Conservation (phyloP, 2,329 filamentous ascomycete genomes). For the Phialemoniopsis sp. region DNA sequence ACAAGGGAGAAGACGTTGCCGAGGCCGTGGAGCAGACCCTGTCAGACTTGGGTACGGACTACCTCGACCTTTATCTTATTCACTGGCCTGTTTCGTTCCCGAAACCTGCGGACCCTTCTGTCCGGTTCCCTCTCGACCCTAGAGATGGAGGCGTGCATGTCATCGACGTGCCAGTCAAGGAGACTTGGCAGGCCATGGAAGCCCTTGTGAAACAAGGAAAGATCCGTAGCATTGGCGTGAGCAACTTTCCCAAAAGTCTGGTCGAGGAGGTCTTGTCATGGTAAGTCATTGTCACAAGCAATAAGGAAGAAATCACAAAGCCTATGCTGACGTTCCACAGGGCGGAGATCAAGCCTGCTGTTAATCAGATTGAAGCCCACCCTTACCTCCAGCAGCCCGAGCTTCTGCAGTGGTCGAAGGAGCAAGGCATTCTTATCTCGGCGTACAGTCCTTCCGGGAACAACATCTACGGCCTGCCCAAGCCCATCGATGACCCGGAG, state of each 20-base stretch:
- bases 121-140: slow-evolving; percentile 47
- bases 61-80: slow-evolving; percentile 45
- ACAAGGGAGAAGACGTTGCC: slow-evolving; percentile 34
- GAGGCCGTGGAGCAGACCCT: slow-evolving; percentile 33
- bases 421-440: slow-evolving; percentile 55
- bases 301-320: slow-evolving; percentile 7
- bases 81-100: slow-evolving; percentile 30
- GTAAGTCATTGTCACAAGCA: slow-evolving; percentile 19
- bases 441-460: slow-evolving; percentile 63
- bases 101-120: slow-evolving; percentile 24
- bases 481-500: slow-evolving; percentile 42
- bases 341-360: slow-evolving; percentile 51
- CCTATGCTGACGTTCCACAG: slow-evolving; percentile 24
- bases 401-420: slow-evolving; percentile 51
- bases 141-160: slow-evolving; percentile 29
- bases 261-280: slow-evolving; percentile 33
- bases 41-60: slow-evolving; percentile 35
- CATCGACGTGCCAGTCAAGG: slow-evolving; percentile 28
- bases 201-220: slow-evolving; percentile 45
- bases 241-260: slow-evolving; percentile 42
- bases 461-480: slow-evolving; percentile 37
- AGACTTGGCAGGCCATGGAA: slow-evolving; percentile 58
- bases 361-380: slow-evolving; percentile 68
- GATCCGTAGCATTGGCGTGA: slow-evolving; percentile 48
- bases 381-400: slow-evolving; percentile 61